Percentiles rank a stretch among this genome's conserved stretches.
Evolutionary conservation across 208 protist species (phyloP).

Genomic region (Leishmania aethiopica): DNA sequence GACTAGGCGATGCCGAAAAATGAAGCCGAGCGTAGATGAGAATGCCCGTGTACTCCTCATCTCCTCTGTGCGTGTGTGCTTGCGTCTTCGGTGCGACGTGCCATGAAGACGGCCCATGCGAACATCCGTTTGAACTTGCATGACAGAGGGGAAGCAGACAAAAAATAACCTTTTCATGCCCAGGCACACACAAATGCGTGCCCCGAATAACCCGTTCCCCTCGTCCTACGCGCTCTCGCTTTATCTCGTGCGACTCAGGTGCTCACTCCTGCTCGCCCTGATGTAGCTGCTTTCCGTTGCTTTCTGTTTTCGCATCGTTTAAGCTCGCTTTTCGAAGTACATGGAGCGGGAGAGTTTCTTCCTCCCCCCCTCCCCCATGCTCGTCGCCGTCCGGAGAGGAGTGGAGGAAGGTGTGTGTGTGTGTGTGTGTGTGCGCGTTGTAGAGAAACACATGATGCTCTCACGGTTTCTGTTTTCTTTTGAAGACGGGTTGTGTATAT

Average conservation of each 20-base stretch:
- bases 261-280: not conserved
- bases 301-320: not conserved
- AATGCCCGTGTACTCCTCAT: not conserved
- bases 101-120: not conserved
- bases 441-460: not conserved
- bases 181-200: not conserved
- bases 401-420: not conserved
- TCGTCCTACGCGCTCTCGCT: constrained; percentile 1
- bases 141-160: not conserved
- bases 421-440: not conserved
- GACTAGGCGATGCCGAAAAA: not conserved
- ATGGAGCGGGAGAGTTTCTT: not conserved
- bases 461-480: not conserved
- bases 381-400: not conserved
- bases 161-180: too few relatives aligned
- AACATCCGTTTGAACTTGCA: not conserved
- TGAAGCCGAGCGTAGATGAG: not conserved
- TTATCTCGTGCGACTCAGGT: constrained; percentile 1
- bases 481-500: not conserved
- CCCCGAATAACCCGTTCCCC: not conserved
- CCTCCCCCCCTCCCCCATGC: too few relatives aligned
- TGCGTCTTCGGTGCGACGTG: not conserved
- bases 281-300: not conserved
- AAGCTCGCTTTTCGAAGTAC: not conserved
- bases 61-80: not conserved